Base-by-base conservation (phyloP, 2,329 filamentous ascomycete species). In the Endoconidiophora polonica region DNA sequence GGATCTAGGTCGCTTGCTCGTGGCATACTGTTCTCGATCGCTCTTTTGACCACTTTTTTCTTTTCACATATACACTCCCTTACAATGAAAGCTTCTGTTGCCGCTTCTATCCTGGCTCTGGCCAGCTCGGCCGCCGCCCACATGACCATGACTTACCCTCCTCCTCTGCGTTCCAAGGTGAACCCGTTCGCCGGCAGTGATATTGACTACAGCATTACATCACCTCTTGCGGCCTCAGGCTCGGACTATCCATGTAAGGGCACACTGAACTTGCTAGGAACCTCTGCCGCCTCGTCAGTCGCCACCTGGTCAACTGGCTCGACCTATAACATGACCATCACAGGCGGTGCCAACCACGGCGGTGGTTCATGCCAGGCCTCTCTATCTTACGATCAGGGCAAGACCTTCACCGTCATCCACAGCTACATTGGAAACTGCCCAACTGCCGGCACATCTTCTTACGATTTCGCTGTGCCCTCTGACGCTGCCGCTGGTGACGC, bases 321-420 rank as follows among this genome's bases (percentile, higher is more conserved):
- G 50, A 63, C 67, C 24, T 78, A 84, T 64, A 73, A 74, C 56
- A 70, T 87, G 64, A 74, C 71, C 53, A 66, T 88, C 49, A 66
- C 65, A 52, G 83, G 83, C 36, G 72, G 72, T 46, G 76, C 77
- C 43, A 63, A 63, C 48, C 83, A 86, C 65, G 67, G 69, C 37
- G 83, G 84, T 38, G 84, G 84, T 39, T 85, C 79, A 7, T 88
- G 84, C 65, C 85, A 91, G 65, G 68, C 85, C 44, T 76, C 79
- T 2, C 68, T 90, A 24, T 84, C 80, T 29, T 85, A 81, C 64
- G 82, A 90, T 66, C 69, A 75, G 55, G 83, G 82, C 44, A 64
- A 68, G 50, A 76, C 74, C 18, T 90, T 83, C 68, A 78, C 73
- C 54, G 85, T 86, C 67, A 69, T 77, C 56, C 64, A 74, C 59